These are phyloP conservation scores for Annona squamosa DNA, from an alignment of 164 flowering plant species.

Conservation along the genomic window DNA sequence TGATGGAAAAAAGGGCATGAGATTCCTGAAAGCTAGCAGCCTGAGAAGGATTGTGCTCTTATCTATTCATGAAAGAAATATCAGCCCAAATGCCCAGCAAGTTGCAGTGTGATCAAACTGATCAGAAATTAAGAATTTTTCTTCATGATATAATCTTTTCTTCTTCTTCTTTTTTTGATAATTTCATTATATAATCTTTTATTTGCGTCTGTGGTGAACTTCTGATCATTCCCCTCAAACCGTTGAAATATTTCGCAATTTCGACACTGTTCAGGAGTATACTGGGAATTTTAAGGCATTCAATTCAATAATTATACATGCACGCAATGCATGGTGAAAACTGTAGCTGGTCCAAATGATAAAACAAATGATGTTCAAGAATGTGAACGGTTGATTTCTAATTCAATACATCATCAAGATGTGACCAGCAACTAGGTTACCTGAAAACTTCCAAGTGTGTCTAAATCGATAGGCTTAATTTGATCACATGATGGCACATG, in stretches of 20 bases:
- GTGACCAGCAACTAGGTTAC: neutral
- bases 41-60: neutral
- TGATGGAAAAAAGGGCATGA: neutral
- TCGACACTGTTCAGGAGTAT: no score
- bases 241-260: neutral
- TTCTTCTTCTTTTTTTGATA: no score
- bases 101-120: neutral
- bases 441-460: neutral
- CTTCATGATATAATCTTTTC: no score
- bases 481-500: slow-evolving; percentile 70
- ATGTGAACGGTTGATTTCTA: neutral
- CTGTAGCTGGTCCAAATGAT: neutral
- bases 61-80: neutral
- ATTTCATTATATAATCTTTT: no score
- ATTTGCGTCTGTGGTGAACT: neutral
- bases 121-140: neutral
- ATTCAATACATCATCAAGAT: neutral
- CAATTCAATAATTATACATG: no score
- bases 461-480: neutral
- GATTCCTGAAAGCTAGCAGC: neutral
- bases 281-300: no score
- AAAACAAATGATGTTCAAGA: neutral
- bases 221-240: neutral
- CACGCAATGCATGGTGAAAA: neutral
- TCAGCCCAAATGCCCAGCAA: neutral